These are phyloP conservation scores for Trichoderma sp. DNA, from an alignment of 2,329 filamentous ascomycete genomes.

Conservation along the genomic window DNA sequence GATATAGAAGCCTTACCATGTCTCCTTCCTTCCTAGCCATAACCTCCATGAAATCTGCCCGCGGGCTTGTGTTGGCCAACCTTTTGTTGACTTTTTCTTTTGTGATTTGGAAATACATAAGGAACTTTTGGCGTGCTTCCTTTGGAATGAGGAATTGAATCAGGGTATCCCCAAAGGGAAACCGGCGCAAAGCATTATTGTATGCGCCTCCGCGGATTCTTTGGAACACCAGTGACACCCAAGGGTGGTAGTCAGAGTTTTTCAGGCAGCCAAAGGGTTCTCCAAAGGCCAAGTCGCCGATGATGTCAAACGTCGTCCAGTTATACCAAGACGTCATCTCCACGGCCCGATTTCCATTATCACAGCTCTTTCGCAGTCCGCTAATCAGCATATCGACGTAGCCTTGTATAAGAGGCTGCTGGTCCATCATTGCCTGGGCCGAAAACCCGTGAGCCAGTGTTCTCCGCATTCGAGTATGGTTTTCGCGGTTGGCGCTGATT, in stretches of 20 bases:
- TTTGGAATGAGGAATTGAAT: slow-evolving; percentile 6
- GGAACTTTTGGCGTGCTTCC: not conserved
- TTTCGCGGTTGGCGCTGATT: slow-evolving; percentile 30
- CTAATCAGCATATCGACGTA: slow-evolving; percentile 38
- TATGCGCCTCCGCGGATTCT: not conserved
- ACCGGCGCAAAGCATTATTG: slow-evolving; percentile 1
- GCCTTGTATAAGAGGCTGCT: slow-evolving; percentile 37
- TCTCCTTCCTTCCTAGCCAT: not conserved
- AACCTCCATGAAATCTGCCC: slow-evolving; percentile 14
- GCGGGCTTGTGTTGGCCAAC: not conserved
- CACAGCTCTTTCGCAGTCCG: slow-evolving; percentile 31
- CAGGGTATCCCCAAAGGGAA: slow-evolving; percentile 2
- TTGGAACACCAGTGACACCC: slow-evolving; percentile 35
- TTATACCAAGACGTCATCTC: slow-evolving; percentile 38
- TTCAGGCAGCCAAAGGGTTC: slow-evolving; percentile 38
- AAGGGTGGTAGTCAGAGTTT: slow-evolving; percentile 35
- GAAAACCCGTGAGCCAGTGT: slow-evolving; percentile 39
- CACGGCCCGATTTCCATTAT: slow-evolving; percentile 23
- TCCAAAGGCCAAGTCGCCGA: slow-evolving; percentile 39
- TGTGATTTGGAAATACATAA: not conserved
- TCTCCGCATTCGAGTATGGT: slow-evolving; percentile 34
- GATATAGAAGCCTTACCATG: not conserved
- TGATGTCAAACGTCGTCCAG: slow-evolving; percentile 39
- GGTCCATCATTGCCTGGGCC: slow-evolving; percentile 37
- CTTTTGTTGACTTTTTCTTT: slow-evolving; percentile 19